These are phyloP conservation scores for Colletotrichum sublineola DNA, from an alignment of 2,329 filamentous ascomycete species.

Conservation along the genomic window DNA sequence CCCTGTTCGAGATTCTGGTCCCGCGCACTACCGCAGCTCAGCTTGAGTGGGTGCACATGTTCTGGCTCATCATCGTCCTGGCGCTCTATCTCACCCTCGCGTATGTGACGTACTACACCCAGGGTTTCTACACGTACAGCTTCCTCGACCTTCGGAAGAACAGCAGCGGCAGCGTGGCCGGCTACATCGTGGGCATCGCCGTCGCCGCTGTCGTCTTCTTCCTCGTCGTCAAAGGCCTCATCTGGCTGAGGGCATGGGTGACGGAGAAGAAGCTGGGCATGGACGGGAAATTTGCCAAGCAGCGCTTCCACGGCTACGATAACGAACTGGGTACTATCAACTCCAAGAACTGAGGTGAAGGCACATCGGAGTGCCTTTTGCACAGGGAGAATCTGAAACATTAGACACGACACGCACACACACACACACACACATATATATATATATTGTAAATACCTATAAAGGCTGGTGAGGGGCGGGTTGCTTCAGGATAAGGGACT, in stretches of 20 bases:
- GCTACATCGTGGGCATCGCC: slow-evolving; percentile 72
- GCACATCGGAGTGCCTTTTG: not conserved
- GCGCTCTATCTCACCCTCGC: slow-evolving; percentile 80
- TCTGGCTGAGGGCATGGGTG: slow-evolving; percentile 64
- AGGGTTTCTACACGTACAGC: slow-evolving; percentile 81
- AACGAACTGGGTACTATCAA: slow-evolving; percentile 40
- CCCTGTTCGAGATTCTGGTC: slow-evolving; percentile 80
- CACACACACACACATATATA: not conserved
- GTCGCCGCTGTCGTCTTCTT: slow-evolving; percentile 67
- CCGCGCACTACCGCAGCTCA: slow-evolving; percentile 72
- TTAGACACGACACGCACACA: not conserved
- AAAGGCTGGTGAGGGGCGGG: not conserved
- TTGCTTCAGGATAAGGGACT: not conserved
- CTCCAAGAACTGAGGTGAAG: slow-evolving; percentile 33
- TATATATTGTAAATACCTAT: not conserved
- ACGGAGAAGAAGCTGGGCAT: slow-evolving; percentile 61
- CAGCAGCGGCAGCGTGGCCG: slow-evolving; percentile 69
- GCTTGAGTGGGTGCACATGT: slow-evolving; percentile 71
- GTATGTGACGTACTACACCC: slow-evolving; percentile 77
- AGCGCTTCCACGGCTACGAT: slow-evolving; percentile 45
- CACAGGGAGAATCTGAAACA: not conserved
- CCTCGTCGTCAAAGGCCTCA: slow-evolving; percentile 61
- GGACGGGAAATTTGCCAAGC: slow-evolving; percentile 57
- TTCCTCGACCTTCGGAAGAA: slow-evolving; percentile 76
- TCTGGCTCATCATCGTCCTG: slow-evolving; percentile 77